Conservation (phyloP, 2,329 filamentous ascomycete species). For the Pestalotiopsis sp. region DNA sequence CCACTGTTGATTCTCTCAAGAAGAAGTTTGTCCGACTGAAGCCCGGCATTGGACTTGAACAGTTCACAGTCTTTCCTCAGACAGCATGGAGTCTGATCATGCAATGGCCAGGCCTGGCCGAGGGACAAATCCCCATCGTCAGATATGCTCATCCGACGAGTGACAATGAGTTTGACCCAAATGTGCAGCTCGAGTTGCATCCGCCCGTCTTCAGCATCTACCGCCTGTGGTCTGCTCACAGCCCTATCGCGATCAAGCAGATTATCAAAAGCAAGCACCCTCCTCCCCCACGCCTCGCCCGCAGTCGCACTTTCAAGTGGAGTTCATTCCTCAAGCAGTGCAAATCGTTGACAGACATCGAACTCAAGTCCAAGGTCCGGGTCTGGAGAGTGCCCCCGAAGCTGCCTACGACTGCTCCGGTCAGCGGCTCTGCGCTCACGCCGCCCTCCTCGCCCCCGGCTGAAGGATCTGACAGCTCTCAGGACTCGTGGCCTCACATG, state of each 20-base stretch:
- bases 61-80: constrained; percentile 77
- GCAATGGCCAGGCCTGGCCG: constrained; percentile 78
- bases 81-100: constrained; percentile 82
- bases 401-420: constrained; percentile 36
- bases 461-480: constrained; percentile 18
- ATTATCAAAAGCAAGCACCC: constrained; percentile 62
- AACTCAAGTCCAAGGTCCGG: constrained; percentile 72
- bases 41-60: constrained; percentile 66
- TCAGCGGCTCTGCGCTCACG: constrained; percentile 37
- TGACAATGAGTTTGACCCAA: constrained; percentile 54
- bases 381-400: constrained; percentile 68
- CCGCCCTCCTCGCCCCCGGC: constrained; percentile 26
- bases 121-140: constrained; percentile 71
- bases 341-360: constrained; percentile 70
- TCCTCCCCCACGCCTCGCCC: constrained; percentile 66
- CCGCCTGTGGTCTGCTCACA: constrained; percentile 69
- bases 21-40: constrained; percentile 73
- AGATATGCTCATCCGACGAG: constrained; percentile 80
- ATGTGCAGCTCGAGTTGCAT: constrained; percentile 80
- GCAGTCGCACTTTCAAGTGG: constrained; percentile 70
- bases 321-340: constrained; percentile 76
- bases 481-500: constrained; percentile 45
- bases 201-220: constrained; percentile 85
- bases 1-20: constrained; percentile 29
- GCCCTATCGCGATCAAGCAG: constrained; percentile 58